Evolutionary conservation across 106 monocot genomes (phyloP), one percentile per base, ranked within the genome.

Genomic region (Platanthera zijinensis): DNA sequence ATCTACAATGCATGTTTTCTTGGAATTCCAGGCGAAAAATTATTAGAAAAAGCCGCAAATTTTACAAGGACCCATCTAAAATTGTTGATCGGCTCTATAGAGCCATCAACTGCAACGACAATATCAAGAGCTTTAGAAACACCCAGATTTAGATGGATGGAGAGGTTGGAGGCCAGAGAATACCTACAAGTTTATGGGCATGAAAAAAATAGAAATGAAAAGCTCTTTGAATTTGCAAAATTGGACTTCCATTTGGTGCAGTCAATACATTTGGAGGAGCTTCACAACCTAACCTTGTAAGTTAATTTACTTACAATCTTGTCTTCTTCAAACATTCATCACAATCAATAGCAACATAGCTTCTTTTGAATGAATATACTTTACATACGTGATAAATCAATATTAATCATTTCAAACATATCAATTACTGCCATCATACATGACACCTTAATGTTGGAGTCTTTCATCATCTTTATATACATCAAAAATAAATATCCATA

Each of bases 1-100:
- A 72, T 85, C 2, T 85, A 85, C 18, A 78, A 85, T 19, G 82
- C 82, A 59, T 22, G 82, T 52, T 51, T 57, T 74, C 79, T 86
- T n/a, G 61, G 73, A n/a, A 80, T 52, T 4, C 72, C 18, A 47
- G 66, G 28, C 1, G 85, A 86, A 15, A 11, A 30, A 11, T 76
- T 79, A 69, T 64, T 86, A 14, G 85, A 82, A 13, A 73, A 82
- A 46, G 85, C 67, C 3, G 12, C 11, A 10, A 39, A 67, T 13
- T 67, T 67, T 67, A 2, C 67, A 30, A 67, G 32, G 11, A 39
- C 12, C 0, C 10, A 67, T 39, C 5, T 67, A 1, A 39, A 39
- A 4, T 67, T 13, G 17, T 11, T 13, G 9, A 10, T 25, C 0
- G 4, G 12, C 32, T 28, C 8, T 39, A 11, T 39, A 5, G 67